These are phyloP conservation scores for Suillus brevipes DNA, from an alignment of 768 basidiomycete genomes.

Conservation along the genomic window DNA sequence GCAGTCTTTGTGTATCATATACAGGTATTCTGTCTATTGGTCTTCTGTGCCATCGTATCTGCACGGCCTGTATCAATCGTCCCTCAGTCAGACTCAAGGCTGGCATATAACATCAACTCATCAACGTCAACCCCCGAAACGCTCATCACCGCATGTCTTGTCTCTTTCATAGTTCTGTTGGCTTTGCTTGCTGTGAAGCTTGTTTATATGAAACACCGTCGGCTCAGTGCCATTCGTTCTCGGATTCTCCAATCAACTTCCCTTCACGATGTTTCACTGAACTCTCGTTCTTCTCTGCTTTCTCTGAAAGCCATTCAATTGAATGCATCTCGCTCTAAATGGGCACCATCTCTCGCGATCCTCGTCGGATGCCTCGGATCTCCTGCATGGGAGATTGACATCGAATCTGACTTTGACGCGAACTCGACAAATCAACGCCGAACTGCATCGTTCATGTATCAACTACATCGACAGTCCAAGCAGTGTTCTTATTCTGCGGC, in stretches of 20 bases:
- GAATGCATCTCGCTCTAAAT: conserved; percentile 3
- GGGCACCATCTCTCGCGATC: conserved; percentile 14
- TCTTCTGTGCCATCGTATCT: not conserved
- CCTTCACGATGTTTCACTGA: conserved; percentile 6
- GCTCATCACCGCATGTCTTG: conserved; percentile 15
- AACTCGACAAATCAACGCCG: conserved; percentile 10
- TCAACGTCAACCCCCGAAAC: conserved; percentile 6
- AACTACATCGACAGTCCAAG: conserved; percentile 10
- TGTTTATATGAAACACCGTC: conserved; percentile 31
- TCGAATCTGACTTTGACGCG: conserved; percentile 17
- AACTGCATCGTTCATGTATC: conserved; percentile 13
- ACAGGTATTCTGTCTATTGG: not conserved
- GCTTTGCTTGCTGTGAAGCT: conserved; percentile 24
- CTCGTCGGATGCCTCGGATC: conserved; percentile 33
- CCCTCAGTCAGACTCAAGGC: not conserved
- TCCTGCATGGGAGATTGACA: conserved; percentile 30
- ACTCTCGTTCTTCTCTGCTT: conserved; percentile 1
- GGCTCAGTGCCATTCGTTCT: conserved; percentile 27
- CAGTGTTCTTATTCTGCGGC: conserved; percentile 7
- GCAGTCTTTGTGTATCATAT: not conserved
- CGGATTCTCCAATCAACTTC: conserved; percentile 4
- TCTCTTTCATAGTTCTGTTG: conserved; percentile 18
- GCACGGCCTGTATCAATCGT: not conserved
- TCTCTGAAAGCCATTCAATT: conserved; percentile 6
- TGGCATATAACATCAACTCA: not conserved